A percentile compares a stretch with the other conserved stretches of the same genome.
These are phyloP conservation scores for Escovopsis sp. DNA, from an alignment of 2,329 filamentous ascomycete genomes.

Conservation along the genomic window DNA sequence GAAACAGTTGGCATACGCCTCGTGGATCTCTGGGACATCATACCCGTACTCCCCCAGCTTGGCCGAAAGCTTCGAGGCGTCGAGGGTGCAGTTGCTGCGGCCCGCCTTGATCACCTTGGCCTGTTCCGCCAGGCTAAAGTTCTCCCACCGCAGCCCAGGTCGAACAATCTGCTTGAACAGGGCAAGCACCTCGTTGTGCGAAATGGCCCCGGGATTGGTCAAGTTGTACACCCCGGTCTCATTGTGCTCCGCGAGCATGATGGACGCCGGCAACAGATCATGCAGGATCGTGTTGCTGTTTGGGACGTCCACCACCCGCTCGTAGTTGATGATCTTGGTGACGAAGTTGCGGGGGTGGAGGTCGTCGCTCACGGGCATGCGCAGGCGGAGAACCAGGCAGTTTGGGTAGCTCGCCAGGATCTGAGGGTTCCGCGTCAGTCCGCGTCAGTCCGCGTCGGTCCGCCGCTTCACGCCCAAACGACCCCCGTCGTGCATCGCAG, in stretches of 20 bases:
- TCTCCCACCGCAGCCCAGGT: constrained; percentile 46
- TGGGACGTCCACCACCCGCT: constrained; percentile 50
- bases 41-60: constrained; percentile 46
- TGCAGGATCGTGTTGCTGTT: constrained; percentile 54
- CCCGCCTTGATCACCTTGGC: constrained; percentile 52
- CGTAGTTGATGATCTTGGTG: constrained; percentile 53
- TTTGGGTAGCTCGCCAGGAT: constrained; percentile 48
- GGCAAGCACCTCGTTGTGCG: constrained; percentile 52
- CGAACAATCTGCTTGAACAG: constrained; percentile 50
- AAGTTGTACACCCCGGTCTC: constrained; percentile 56
- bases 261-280: constrained; percentile 46
- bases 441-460: too few relatives aligned
- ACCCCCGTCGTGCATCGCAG: too few relatives aligned
- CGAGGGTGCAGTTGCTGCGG: constrained; percentile 50
- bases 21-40: constrained; percentile 45
- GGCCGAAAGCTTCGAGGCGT: constrained; percentile 44
- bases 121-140: constrained; percentile 53
- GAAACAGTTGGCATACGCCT: constrained; percentile 47
- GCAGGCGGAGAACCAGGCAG: constrained; percentile 47
- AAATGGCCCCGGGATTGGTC: constrained; percentile 55
- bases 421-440: constrained; percentile 19
- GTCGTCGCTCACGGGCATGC: constrained; percentile 57
- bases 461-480: too few relatives aligned
- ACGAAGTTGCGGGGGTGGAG: constrained; percentile 53
- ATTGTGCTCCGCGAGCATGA: constrained; percentile 44